These are phyloP conservation scores for Auricularia cornea DNA, from an alignment of 768 basidiomycete species.

Conservation along the genomic window DNA sequence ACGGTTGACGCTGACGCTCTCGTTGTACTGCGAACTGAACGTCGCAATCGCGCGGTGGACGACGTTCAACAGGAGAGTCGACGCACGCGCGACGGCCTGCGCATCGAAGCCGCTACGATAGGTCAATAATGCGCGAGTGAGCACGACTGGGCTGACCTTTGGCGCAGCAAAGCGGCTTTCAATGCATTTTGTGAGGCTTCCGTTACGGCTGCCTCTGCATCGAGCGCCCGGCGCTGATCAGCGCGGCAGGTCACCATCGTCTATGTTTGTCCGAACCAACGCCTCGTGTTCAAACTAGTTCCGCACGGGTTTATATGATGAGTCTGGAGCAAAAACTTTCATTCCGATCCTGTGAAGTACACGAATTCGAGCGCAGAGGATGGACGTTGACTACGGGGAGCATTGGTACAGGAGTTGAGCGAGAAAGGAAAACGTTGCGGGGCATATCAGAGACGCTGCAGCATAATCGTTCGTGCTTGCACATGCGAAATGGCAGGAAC, in stretches of 20 bases:
- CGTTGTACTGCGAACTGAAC: background rate
- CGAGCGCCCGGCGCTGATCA: background rate
- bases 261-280: background rate
- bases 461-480: background rate
- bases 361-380: background rate
- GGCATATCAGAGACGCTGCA: background rate
- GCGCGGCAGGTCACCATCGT: background rate
- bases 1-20: background rate
- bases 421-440: background rate
- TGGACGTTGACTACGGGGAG: background rate
- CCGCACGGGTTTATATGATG: background rate
- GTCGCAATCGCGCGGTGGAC: background rate
- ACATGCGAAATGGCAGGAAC: background rate
- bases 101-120: background rate
- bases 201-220: background rate
- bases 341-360: background rate
- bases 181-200: background rate
- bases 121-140: background rate
- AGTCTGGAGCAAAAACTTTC: background rate
- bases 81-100: background rate
- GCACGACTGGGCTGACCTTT: background rate
- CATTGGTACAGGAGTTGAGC: too few relatives aligned
- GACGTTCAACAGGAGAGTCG: background rate
- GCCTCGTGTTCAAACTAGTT: background rate
- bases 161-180: background rate